Percentiles rank a stretch among this genome's conserved stretches.
These are phyloP conservation scores for Erysimum cheiranthoides DNA, from an alignment of 345 rosid species.

Conservation along the genomic window DNA sequence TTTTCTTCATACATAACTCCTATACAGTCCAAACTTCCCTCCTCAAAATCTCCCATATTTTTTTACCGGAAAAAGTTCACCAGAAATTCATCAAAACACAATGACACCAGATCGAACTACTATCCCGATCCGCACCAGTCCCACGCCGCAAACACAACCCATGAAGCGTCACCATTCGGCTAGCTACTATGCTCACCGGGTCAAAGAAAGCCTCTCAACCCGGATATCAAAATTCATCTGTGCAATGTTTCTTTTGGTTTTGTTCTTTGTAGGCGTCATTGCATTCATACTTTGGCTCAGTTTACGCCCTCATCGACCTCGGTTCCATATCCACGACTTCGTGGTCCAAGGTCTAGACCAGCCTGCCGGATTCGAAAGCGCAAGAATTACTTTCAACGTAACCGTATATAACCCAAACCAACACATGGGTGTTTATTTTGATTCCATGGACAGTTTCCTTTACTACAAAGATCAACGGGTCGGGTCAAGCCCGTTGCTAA, in stretches of 20 bases:
- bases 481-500: constrained; percentile 56
- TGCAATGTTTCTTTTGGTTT: constrained; percentile 54
- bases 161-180: constrained; percentile 54
- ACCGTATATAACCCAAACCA: constrained; percentile 75
- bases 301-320: constrained; percentile 87
- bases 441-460: constrained; percentile 56
- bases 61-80: neutral
- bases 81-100: neutral
- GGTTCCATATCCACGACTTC: constrained; percentile 60
- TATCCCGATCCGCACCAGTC: constrained; percentile 40
- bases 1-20: constrained; percentile 37
- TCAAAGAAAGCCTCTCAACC: constrained; percentile 69
- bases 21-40: constrained; percentile 20
- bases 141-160: constrained; percentile 19
- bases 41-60: constrained; percentile 16
- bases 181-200: constrained; percentile 66
- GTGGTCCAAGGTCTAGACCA: constrained; percentile 62
- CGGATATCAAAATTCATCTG: constrained; percentile 71
- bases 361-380: constrained; percentile 60
- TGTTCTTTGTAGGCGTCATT: constrained; percentile 57
- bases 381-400: constrained; percentile 63
- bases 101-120: constrained; percentile 38
- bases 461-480: constrained; percentile 66
- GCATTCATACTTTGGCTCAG: constrained; percentile 78
- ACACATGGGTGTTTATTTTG: constrained; percentile 66